Evolutionary conservation across 495 filamentous ascomycete genomes (phyloP).

Genomic region (Diplogelasinospora grovesii): DNA sequence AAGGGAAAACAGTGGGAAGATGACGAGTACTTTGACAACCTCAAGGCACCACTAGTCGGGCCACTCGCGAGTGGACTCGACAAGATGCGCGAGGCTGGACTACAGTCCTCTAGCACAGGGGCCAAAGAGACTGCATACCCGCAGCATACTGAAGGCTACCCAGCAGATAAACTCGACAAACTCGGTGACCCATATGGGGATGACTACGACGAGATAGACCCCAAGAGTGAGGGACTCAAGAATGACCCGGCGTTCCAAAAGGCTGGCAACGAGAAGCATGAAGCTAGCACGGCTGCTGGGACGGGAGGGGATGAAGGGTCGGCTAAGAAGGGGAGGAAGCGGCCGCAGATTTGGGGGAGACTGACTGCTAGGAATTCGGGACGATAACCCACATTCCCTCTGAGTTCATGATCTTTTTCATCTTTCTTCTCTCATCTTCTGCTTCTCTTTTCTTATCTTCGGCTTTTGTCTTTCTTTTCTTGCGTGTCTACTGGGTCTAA

Average conservation of each 20-base stretch:
- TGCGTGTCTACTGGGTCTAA: no score
- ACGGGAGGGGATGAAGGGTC: not conserved
- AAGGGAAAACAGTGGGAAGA: slow-evolving; percentile 5
- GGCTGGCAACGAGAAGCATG: slow-evolving; percentile 9
- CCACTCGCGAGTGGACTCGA: slow-evolving; percentile 24
- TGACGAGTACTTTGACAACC: slow-evolving; percentile 6
- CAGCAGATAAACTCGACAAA: slow-evolving; percentile 15
- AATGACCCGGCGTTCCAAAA: slow-evolving; percentile 20
- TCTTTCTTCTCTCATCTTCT: no score
- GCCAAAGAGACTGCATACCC: not conserved
- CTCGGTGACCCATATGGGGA: slow-evolving; percentile 11
- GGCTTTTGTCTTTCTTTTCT: no score
- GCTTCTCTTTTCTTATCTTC: no score
- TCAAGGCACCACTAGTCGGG: slow-evolving; percentile 20
- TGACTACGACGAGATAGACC: slow-evolving; percentile 28
- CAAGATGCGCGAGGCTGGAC: slow-evolving; percentile 22
- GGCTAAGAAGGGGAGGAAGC: slow-evolving; percentile 9
- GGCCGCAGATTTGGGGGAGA: slow-evolving; percentile 17
- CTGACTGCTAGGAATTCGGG: slow-evolving; percentile 5
- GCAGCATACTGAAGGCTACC: slow-evolving; percentile 4
- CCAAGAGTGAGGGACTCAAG: slow-evolving; percentile 20
- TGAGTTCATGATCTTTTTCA: no score
- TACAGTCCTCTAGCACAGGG: not conserved
- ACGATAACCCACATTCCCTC: no score
- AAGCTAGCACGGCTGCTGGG: not conserved